phyloP scores from a whole-genome alignment of 139 green algal genomes.

The Spirogloea muscicola region DNA sequence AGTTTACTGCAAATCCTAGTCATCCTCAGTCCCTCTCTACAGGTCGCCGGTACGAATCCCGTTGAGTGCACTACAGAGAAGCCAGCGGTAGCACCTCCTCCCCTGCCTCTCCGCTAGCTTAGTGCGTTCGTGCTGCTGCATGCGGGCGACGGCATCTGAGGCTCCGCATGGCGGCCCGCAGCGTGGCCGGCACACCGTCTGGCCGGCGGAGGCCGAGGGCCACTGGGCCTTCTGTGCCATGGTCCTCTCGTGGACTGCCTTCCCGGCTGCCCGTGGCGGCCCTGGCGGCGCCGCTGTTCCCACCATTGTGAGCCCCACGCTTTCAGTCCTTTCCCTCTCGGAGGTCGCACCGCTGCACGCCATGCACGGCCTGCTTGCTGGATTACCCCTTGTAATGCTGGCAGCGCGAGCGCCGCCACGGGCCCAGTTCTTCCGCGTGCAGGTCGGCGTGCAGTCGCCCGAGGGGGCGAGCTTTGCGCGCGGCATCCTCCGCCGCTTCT shows the following conservation, averaged over 20 bases:
- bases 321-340: background rate
- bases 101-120: background rate
- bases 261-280: background rate
- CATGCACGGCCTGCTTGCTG: background rate
- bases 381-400: background rate
- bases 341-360: background rate
- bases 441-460: conserved; percentile 31
- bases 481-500: conserved; percentile 25
- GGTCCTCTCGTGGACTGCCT: conserved; percentile 13
- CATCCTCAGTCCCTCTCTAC: background rate
- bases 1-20: background rate
- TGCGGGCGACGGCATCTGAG: background rate
- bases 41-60: background rate
- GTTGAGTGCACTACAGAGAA: background rate
- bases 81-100: background rate
- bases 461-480: background rate
- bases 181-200: conserved; percentile 15
- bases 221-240: conserved; percentile 28
- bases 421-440: conserved; percentile 21
- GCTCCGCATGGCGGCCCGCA: background rate
- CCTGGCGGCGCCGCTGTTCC: background rate
- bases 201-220: conserved; percentile 8
- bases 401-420: background rate
- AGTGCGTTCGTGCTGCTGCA: background rate
- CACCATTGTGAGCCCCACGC: conserved; percentile 4